Base-by-base conservation (phyloP, 352 stramenopile genomes). In the Pythium oligandrum region DNA sequence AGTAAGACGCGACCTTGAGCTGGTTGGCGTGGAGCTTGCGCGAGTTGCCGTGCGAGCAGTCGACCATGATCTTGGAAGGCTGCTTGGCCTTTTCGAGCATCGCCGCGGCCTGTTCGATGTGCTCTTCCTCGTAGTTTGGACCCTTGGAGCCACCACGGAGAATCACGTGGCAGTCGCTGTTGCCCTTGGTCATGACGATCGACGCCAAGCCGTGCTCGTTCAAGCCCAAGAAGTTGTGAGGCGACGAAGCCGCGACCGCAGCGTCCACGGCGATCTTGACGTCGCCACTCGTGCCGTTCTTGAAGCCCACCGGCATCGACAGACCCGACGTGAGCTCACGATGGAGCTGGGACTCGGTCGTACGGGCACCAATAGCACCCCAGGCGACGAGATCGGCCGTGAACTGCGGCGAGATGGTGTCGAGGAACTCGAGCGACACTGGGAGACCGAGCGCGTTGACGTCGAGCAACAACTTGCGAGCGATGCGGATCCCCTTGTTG, bases 1-100 rank as follows among this genome's bases (percentile, higher is more conserved):
- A 34, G 67, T 93, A 86, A 43, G 58, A 70, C 12, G 78, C 64
- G 34, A 95, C 85, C 55, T 89, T 87, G 43, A 81, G 63, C 61
- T 95, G 85, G 70, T 95, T 95, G 33, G 69, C 56, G 67, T 93
- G 84, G 45, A 83, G 54, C 66, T 94, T 94, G 59, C 79, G 72
- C 44, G 79, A 91, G 73, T 95, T 95, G 55, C 85, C 85, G 66
- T 95, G 85, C 46, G 79, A 93, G 73, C 85, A 93, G 68, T 95
- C 85, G 44, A 95, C 67, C 85, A 95, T 93, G 70, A 95, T 72
- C 61, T 89, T 89, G 37, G 63, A 67, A 7, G 73, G 64, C 50
- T 90, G 78, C 51, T 83, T 72, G 44, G 77, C 74, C 64, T 88
- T 89, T 26, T 69, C 44, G 26, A 95, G 68, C 68, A 81, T 69